Percentiles rank a stretch among this genome's conserved stretches.
Evolutionary conservation across 2,329 filamentous ascomycete species (phyloP).

Genomic region (Trichoderma hamatum): DNA sequence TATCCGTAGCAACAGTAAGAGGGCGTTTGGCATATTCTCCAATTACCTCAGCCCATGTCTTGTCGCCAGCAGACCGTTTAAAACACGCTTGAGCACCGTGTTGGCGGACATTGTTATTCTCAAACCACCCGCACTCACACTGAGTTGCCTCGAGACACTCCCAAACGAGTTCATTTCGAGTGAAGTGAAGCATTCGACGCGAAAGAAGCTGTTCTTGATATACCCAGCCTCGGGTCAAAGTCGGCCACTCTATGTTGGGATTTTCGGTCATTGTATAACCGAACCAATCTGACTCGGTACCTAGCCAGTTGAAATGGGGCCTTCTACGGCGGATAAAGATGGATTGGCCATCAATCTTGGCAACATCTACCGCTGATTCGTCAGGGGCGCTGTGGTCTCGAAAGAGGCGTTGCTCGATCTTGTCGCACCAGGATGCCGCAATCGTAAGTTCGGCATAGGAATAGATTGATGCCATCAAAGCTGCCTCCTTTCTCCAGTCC

Average conservation of each 20-base stretch:
- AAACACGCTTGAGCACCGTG: background rate
- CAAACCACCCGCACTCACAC: conserved; percentile 29
- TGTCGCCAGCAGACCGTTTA: conserved; percentile 5
- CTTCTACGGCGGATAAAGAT: conserved; percentile 25
- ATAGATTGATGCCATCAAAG: conserved; percentile 29
- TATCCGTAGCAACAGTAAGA: conserved; percentile 23
- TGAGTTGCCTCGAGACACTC: conserved; percentile 26
- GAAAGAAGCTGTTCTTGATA: conserved; percentile 33
- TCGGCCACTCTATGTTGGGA: conserved; percentile 9
- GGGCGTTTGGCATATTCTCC: conserved; percentile 23
- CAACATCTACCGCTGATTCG: background rate
- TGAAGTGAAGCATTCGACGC: conserved; percentile 31
- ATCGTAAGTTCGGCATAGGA: conserved; percentile 26
- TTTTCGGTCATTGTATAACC: background rate
- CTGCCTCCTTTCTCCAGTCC: conserved; percentile 30
- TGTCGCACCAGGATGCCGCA: conserved; percentile 24
- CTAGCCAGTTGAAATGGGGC: conserved; percentile 26
- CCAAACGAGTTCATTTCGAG: conserved; percentile 28
- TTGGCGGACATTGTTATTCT: background rate
- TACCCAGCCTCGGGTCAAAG: conserved; percentile 30
- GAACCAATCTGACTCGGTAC: background rate
- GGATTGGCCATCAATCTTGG: background rate
- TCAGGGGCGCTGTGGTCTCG: background rate
- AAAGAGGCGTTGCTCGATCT: conserved; percentile 24
- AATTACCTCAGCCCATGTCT: conserved; percentile 13